These are phyloP conservation scores for Neonectria magnoliae DNA, from an alignment of 2,329 filamentous ascomycete species.

Conservation along the genomic window DNA sequence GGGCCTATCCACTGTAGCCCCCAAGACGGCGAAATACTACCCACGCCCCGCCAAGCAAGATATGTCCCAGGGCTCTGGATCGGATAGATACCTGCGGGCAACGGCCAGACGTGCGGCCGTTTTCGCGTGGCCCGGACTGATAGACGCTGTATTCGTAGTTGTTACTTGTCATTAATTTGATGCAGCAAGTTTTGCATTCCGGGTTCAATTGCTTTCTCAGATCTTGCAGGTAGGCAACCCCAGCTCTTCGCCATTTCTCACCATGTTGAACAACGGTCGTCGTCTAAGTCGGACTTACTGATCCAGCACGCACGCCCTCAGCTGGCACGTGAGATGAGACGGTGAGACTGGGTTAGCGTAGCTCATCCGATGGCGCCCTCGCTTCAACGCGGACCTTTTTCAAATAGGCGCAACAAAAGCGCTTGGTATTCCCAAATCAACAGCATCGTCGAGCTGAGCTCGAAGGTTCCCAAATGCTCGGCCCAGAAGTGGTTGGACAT, in stretches of 20 bases:
- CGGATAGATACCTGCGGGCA: conserved; percentile 6
- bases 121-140: neutral
- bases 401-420: neutral
- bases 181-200: neutral
- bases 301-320: neutral
- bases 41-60: neutral
- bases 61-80: neutral
- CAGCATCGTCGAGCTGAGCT: neutral
- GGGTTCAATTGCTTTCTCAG: neutral
- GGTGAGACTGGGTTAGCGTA: neutral
- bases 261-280: neutral
- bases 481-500: neutral
- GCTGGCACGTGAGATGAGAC: neutral
- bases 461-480: conserved; percentile 12
- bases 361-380: neutral
- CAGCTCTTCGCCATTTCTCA: neutral
- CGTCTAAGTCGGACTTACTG: neutral
- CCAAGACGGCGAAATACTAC: neutral
- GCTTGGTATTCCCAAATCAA: neutral
- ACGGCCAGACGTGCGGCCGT: neutral
- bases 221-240: neutral
- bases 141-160: neutral
- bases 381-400: neutral
- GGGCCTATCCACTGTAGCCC: neutral
- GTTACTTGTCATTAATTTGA: neutral